Evolutionary conservation across 805 yeast genomes (phyloP), one percentile per base, ranked within the genome.

Genomic region (Ogataea allantospora): DNA sequence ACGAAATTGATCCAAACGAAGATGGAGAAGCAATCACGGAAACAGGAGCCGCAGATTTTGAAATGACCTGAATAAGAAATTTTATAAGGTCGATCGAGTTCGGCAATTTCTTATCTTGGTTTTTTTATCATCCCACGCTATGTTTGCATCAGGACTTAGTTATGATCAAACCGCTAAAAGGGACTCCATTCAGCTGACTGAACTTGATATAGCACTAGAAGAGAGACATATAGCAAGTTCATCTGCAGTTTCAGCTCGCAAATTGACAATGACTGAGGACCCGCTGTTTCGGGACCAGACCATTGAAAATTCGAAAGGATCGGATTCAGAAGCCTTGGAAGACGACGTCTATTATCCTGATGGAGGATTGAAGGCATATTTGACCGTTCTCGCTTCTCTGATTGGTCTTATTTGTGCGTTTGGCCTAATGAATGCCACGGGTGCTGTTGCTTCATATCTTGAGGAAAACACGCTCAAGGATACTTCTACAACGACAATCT

Each of bases 391-490:
- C n/a, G 83, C 83, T 2, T 69, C 80, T 0, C 75, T 77, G 50
- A 57, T 77, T 23, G 85, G 86, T 3, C 60, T 78, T 43, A 55
- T 75, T 6, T 71, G 75, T 28, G 67, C 75, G 4, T 75, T 82
- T 53, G 95, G 95, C 1, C 47, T 83, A 19, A 67, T 80, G 59
- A 83, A 83, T 53, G 62, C 84, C 1, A 68, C 75, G 9, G 88
- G 88, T 38, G 82, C 80, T 1, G 67, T 83, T 26, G 85, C 83
- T 57, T 75, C 85, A 0, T 81, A 77, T 54, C 69, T 83, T 2
- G 61, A 75, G 3, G 57, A 60, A 12, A 72, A 80, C 51, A 79
- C 78, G 43, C 63, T 83, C 40, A 51, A 54, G 6, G 46, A 66
- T 22, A 56, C 67, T 15, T 55, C 71, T 11, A 65, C 77, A 11